Conservation (phyloP, 805 yeast genomes). For the Spathaspora sp. region DNA sequence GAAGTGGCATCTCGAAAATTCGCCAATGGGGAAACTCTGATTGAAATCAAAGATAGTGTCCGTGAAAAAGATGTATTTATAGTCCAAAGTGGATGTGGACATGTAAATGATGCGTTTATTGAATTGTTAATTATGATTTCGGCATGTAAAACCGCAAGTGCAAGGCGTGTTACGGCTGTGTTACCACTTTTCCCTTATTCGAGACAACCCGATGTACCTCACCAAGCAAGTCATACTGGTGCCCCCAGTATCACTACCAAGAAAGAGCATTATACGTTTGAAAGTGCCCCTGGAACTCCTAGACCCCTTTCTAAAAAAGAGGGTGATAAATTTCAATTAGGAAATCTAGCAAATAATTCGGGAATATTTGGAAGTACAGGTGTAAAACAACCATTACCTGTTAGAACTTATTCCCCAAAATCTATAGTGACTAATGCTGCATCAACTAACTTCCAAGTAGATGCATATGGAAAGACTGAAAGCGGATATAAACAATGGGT, state of each 20-base stretch:
- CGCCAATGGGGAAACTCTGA: slow-evolving; percentile 92
- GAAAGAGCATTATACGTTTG: slow-evolving; percentile 43
- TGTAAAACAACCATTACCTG: slow-evolving; percentile 8
- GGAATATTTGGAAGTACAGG: background rate
- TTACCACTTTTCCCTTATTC: slow-evolving; percentile 93
- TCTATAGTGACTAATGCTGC: slow-evolving; percentile 32
- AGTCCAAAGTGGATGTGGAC: slow-evolving; percentile 82
- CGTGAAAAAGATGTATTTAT: slow-evolving; percentile 95
- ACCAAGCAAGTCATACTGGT: slow-evolving; percentile 59
- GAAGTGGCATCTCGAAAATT: slow-evolving; percentile 57
- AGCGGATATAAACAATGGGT: slow-evolving; percentile 91
- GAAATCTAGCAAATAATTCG: background rate
- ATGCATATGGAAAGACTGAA: slow-evolving; percentile 39
- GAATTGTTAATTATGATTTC: slow-evolving; percentile 79
- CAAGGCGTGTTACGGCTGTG: slow-evolving; percentile 84
- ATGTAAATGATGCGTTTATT: slow-evolving; percentile 82
- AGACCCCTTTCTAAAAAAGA: slow-evolving; percentile 28
- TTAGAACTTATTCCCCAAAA: slow-evolving; percentile 13
- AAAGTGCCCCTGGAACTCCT: slow-evolving; percentile 53
- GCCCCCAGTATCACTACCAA: slow-evolving; percentile 50
- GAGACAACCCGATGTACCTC: slow-evolving; percentile 92
- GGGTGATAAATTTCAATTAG: slow-evolving; percentile 7
- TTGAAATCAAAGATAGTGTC: slow-evolving; percentile 81
- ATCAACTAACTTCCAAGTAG: slow-evolving; percentile 28
- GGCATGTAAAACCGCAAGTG: slow-evolving; percentile 92